Percentiles rank a stretch among this genome's conserved stretches.
Evolutionary conservation across 2,329 filamentous ascomycete species (phyloP).

Genomic region (Remersonia thermophila): DNA sequence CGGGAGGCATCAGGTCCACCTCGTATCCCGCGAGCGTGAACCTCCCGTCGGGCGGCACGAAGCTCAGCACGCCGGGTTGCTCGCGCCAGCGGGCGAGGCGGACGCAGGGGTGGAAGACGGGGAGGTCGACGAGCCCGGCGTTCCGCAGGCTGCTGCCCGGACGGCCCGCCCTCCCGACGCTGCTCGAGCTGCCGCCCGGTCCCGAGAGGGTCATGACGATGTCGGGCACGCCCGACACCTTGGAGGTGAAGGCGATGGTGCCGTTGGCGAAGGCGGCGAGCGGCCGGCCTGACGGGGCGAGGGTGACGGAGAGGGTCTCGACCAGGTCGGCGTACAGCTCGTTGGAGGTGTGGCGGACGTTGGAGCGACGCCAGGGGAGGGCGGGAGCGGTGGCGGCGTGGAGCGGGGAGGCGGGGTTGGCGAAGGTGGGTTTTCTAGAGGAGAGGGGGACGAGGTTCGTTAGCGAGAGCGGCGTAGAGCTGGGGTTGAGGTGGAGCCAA

Average conservation of each 20-base stretch:
- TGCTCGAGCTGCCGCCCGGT: slow-evolving; percentile 55
- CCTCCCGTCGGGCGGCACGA: slow-evolving; percentile 85
- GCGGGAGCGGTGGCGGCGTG: slow-evolving; percentile 36
- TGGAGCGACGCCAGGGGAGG: slow-evolving; percentile 79
- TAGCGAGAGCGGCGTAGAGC: background rate
- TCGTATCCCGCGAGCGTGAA: slow-evolving; percentile 93
- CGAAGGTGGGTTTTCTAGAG: slow-evolving; percentile 10
- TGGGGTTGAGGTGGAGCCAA: background rate
- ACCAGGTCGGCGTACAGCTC: slow-evolving; percentile 95
- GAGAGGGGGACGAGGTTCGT: background rate
- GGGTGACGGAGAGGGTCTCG: slow-evolving; percentile 74
- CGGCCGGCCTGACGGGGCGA: slow-evolving; percentile 81
- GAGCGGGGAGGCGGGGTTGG: slow-evolving; percentile 24
- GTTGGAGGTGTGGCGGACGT: slow-evolving; percentile 91
- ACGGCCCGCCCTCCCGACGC: too few relatives aligned
- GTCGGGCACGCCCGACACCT: slow-evolving; percentile 89
- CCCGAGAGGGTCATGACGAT: slow-evolving; percentile 65
- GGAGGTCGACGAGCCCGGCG: slow-evolving; percentile 63
- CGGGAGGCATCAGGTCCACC: slow-evolving; percentile 72
- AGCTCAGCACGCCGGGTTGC: slow-evolving; percentile 81
- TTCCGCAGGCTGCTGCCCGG: slow-evolving; percentile 25
- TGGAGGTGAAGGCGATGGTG: slow-evolving; percentile 87
- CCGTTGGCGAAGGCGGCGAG: slow-evolving; percentile 81
- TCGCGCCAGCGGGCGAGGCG: slow-evolving; percentile 82
- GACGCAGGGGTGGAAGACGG: slow-evolving; percentile 94